Evolutionary conservation across 129 eudicot genomes (phyloP), one percentile per base, ranked within the genome.

Genomic region (Sambucus nigra): DNA sequence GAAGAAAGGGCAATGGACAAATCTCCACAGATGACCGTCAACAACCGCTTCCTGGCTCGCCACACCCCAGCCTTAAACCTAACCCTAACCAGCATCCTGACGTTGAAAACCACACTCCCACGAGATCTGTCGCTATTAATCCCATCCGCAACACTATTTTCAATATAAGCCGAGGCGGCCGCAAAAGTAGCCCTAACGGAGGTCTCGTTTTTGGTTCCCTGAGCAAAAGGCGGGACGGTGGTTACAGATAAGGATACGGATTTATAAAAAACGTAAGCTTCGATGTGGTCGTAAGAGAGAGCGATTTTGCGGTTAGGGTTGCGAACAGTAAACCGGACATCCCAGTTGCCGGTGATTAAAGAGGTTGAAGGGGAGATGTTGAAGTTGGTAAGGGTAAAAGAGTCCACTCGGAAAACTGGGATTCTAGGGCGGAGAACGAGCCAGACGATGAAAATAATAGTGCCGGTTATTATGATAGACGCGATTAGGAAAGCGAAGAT

Each of bases 371-470:
- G 22, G 22, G 81, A 57, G 26, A 69, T 1, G 13, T 68, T 73
- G 68, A 89, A 64, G 68, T 82, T 73, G 16, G 88, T 35, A 21
- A 84, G 55, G 23, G 77, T 40, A 35, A 78, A 50, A 21, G 83
- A 55, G 24, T 80, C 70, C 45, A 89, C 68, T 8, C 82, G 81
- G 73, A 89, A 80, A 47, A 67, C 59, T n/a, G 95, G 97, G 55
- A 84, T 59, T 21, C 79, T 76, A 5, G 97, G 97, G 23, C 95
- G 93, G 75, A 89, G 93, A 33, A 89, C 56, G 5, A 84, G 79
- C 93, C 93, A 89, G 14, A 78, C 61, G 62, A 81, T 81, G 80
- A 89, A 75, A 45, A 75, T 18, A 27, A 81, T 25, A 25, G 84
- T 81, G 17, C 92, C 88, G 73, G 65, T 29, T 76, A 84, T 64